Base-by-base conservation (phyloP, 2,329 filamentous ascomycete species). In the Huntiella omanensis region DNA sequence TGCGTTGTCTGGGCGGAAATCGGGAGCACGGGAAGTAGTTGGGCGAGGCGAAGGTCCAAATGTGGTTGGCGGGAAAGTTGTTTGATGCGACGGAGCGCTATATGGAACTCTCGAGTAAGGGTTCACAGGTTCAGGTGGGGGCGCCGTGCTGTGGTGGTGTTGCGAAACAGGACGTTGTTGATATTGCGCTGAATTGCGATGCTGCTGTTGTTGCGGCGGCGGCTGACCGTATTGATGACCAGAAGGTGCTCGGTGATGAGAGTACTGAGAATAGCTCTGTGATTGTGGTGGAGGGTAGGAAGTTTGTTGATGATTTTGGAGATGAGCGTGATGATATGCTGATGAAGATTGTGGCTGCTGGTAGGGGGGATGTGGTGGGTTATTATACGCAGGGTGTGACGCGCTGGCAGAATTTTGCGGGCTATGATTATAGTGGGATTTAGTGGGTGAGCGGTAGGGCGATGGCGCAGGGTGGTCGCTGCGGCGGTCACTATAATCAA, bases 81-180 rank as follows among this genome's bases (percentile, higher is more conserved):
- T 35, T 35, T 44, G 22, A 13, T 40, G 44, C 8, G 36, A 34
- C 16, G 39, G 33, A 11, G 38, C 39, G 45, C 38, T 37, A 33
- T 32, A 40, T n/a, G 15, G 45, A 46, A 35, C 19, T n/a, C 36
- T 28, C 33, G 28, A 39, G 28, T 39, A 35, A 33, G 36, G 40
- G 34, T 33, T 40, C 32, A 7, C 22, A 46, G 40, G 38, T 50
- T 51, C 44, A 53, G 53, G 5, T 52, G 54, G 48, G 55, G 58
- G 28, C 47, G 38, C 47, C 54, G 50, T 41, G 53, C 53, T 44
- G 50, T 48, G 43, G 5, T 43, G 43, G 10, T 42, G 43, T 12
- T 46, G 44, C 15, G 38, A 34, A 19, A 42, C 46, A 46, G 45
- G 34, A 8, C 33, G 46, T 12, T 45, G 43, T 38, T 46, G 38